Base-by-base conservation (phyloP, 129 eudicot genomes). In the Helianthus tuberosus region DNA sequence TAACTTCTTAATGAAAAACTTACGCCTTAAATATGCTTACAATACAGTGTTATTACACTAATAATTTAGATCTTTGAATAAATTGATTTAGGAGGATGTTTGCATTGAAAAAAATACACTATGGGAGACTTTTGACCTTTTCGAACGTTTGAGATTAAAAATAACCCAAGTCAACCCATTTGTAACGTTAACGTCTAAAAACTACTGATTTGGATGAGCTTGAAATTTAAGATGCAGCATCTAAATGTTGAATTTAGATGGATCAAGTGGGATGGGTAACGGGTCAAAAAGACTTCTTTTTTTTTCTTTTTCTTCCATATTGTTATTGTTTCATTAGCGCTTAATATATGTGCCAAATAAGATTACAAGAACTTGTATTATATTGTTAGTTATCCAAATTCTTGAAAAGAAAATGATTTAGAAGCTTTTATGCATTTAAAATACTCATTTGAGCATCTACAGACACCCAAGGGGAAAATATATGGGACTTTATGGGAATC, bases 191-290 rank as follows among this genome's bases (percentile, higher is more conserved):
- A 27, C 3, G 44, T 39, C 44, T 39, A 6, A 39, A 39, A 6
- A 39, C 44, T 39, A 51, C 25, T 14, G 41, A 17, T 23, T 32
- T 20, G 36, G 16, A 46, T 20, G 57, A 46, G 39, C 71, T 11
- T 46, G 71, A 46, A 66, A 25, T 23, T 15, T 68, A 41, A 64
- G 50, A 64, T 20, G 44, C 50, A 64, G 23, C 47, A n/a, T 68
- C 73, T 32, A 7, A 4, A 68, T 50, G 27, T 68, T 27, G 59
- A 27, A 68, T 50, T 14, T 7, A 52, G 3, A 16, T 15, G 58
- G 10, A 20, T 52, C 58, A 52, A 52, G 58, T 52, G 58, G 10
- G 25, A n/a, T 52, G 25, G 23, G 2, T 52, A 52, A 6, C 8
- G 3, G 25, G 2, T 15, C 58, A 52, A 15, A 52, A 52, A n/a